Evolutionary conservation across 306 rosid genomes (phyloP), one percentile per base, ranked within the genome.

Genomic region (Corylus americana): DNA sequence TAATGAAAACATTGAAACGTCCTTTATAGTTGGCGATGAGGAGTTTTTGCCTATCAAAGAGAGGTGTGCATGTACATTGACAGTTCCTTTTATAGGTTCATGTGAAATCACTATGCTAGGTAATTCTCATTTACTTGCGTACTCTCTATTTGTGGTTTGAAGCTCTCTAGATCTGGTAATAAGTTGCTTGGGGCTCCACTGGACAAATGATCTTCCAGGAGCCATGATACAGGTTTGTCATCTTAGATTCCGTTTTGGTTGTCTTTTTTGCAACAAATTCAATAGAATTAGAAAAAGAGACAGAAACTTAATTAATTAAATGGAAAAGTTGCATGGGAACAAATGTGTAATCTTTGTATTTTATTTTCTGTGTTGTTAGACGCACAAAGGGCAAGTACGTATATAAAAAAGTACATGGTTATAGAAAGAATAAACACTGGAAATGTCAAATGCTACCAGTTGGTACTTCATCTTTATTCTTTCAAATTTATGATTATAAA

Each of bases 161-260:
- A 94, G 98, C 85, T 91, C 97, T 73, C 81, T 94, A 79, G 97
- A 94, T 87, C 86, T 94, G 90, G 81, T 94, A 78, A 79, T 94
- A 57, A 92, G 98, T 77, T 94, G 97, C 89, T 85, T 94, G 91
- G 97, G 97, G 54, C 93, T 94, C 42, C 98, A 94, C 77, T 94
- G 98, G 98, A 94, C 95, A 80, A 94, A 94, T 83, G 98, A 94
- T 88, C 93, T 94, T 73, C 98, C 98, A 3, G 98, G 97, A 85
- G 97, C 98, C 79, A 92, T 94, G 98, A 92, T 94, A 85, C 98
- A 94, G 91, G 98, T 87, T 47, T 57, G n/a, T 31, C 68, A 74
- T 45, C n/a, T 77, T 44, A 73, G 18, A 72, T 12, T 55, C 25
- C 2, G 2, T 5, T 79, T 79, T 55, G 1, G 45, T 45, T 14